A percentile compares a stretch with the other conserved stretches of the same genome.
These are phyloP conservation scores for Xerocomellus amylosporus DNA, from an alignment of 768 basidiomycete species.

Conservation along the genomic window DNA sequence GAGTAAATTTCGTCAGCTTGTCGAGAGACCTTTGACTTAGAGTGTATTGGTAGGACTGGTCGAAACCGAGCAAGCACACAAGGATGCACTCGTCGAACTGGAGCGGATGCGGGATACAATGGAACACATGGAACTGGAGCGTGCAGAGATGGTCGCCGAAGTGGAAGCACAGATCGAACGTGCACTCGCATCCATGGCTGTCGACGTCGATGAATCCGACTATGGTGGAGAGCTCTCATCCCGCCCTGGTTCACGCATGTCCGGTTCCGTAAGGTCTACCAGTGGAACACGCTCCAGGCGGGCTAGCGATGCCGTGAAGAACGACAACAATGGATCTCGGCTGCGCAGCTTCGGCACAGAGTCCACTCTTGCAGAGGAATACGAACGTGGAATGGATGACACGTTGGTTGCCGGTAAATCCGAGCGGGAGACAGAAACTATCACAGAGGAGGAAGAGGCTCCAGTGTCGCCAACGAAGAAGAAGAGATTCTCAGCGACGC, in stretches of 20 bases:
- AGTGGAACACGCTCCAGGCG: slow-evolving; percentile 54
- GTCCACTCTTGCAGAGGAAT: slow-evolving; percentile 73
- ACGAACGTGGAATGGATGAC: slow-evolving; percentile 44
- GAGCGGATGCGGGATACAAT: slow-evolving; percentile 80
- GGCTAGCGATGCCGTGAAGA: slow-evolving; percentile 56
- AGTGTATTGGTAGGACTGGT: slow-evolving; percentile 54
- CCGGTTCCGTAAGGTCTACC: slow-evolving; percentile 46
- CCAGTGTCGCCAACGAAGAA: slow-evolving; percentile 47
- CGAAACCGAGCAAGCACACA: slow-evolving; percentile 80
- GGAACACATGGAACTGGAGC: slow-evolving; percentile 86
- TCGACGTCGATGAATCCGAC: slow-evolving; percentile 72
- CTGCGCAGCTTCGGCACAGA: slow-evolving; percentile 76
- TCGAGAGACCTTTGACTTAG: not conserved
- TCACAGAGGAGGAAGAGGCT: slow-evolving; percentile 55
- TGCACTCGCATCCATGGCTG: slow-evolving; percentile 81
- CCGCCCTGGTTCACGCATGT: slow-evolving; percentile 64
- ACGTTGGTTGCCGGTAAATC: slow-evolving; percentile 35
- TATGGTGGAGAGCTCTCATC: slow-evolving; percentile 56
- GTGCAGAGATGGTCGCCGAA: slow-evolving; percentile 88
- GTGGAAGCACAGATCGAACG: slow-evolving; percentile 90
- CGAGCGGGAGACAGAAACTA: slow-evolving; percentile 50
- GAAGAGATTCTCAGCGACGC: slow-evolving; percentile 79
- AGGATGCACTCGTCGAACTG: slow-evolving; percentile 76
- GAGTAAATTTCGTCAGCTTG: slow-evolving; percentile 31
- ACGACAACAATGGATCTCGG: slow-evolving; percentile 32